A percentile compares a stretch with the other conserved stretches of the same genome.
These are phyloP conservation scores for Papiliotrema nemorosa DNA, from an alignment of 1,284 basidiomycete species.

Conservation along the genomic window DNA sequence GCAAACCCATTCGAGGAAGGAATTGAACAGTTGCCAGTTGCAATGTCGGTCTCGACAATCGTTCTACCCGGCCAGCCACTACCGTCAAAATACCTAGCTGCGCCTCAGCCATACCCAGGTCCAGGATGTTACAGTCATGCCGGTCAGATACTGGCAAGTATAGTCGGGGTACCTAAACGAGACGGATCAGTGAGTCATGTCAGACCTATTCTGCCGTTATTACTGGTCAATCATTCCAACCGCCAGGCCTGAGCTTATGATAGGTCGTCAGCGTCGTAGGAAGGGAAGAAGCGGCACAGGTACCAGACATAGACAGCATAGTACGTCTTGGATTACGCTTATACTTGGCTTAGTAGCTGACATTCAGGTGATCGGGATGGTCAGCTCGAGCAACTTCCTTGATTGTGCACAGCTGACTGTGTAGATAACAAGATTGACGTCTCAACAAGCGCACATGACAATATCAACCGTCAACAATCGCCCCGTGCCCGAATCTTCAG, in stretches of 20 bases:
- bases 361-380: slow-evolving; percentile 39
- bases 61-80: slow-evolving; percentile 82
- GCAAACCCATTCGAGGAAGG: no score
- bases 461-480: slow-evolving; percentile 86
- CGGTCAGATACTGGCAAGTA: slow-evolving; percentile 65
- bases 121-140: slow-evolving; percentile 66
- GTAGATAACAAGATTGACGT: slow-evolving; percentile 70
- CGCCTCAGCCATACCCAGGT: slow-evolving; percentile 59
- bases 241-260: background rate
- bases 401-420: slow-evolving; percentile 6
- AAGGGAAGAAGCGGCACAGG: slow-evolving; percentile 39
- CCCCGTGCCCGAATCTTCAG: slow-evolving; percentile 74
- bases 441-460: slow-evolving; percentile 78
- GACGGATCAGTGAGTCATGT: slow-evolving; percentile 61
- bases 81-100: slow-evolving; percentile 55
- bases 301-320: slow-evolving; percentile 48
- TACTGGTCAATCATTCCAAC: slow-evolving; percentile 5
- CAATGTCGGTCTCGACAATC: slow-evolving; percentile 39
- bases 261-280: slow-evolving; percentile 43
- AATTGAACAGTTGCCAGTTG: no score
- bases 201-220: no score
- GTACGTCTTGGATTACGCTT: slow-evolving; percentile 23
- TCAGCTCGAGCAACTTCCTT: slow-evolving; percentile 9
- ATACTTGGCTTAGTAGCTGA: slow-evolving; percentile 1
- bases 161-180: slow-evolving; percentile 63